phyloP scores from a whole-genome alignment of 2,329 filamentous ascomycete genomes.

The Phaeosphaeria sp. region DNA sequence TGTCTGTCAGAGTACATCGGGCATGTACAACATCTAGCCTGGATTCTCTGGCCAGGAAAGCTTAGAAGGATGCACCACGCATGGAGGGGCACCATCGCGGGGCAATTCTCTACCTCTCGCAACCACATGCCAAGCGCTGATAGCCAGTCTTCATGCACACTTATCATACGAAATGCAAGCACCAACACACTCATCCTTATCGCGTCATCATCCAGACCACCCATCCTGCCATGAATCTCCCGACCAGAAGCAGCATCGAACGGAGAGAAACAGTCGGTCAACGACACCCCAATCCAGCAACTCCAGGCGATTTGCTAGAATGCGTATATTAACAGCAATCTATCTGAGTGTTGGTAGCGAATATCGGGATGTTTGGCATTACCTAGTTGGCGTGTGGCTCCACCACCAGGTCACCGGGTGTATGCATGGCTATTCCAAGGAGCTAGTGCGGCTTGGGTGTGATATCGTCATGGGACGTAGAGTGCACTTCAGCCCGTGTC shows the following conservation, averaged over 20 bases:
- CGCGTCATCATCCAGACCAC: not conserved
- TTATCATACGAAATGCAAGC: conserved; percentile 24
- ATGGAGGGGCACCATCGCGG: conserved; percentile 23
- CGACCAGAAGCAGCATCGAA: not conserved
- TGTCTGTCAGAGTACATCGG: not conserved
- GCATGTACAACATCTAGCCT: not conserved
- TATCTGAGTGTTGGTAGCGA: conserved; percentile 11
- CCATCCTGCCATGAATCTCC: not conserved
- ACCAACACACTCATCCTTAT: not conserved
- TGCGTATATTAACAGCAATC: conserved; percentile 13
- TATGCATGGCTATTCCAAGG: conserved; percentile 2
- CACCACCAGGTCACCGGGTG: conserved; percentile 17
- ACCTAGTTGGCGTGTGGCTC: conserved; percentile 1
- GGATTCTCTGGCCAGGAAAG: not conserved
- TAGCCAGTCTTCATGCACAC: conserved; percentile 22
- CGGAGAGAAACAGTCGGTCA: not conserved
- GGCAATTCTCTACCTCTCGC: conserved; percentile 17
- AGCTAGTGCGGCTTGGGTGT: conserved; percentile 2
- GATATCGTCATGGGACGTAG: conserved; percentile 13
- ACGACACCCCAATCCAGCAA: not conserved
- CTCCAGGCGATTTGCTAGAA: conserved; percentile 11
- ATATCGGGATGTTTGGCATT: not conserved
- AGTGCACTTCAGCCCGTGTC: conserved; percentile 2
- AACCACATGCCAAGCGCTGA: conserved; percentile 18
- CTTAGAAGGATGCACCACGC: conserved; percentile 3